A percentile compares a stretch with the other conserved stretches of the same genome.
phyloP scores from a whole-genome alignment of 345 rosid genomes.

The Eucalyptus cloeziana region DNA sequence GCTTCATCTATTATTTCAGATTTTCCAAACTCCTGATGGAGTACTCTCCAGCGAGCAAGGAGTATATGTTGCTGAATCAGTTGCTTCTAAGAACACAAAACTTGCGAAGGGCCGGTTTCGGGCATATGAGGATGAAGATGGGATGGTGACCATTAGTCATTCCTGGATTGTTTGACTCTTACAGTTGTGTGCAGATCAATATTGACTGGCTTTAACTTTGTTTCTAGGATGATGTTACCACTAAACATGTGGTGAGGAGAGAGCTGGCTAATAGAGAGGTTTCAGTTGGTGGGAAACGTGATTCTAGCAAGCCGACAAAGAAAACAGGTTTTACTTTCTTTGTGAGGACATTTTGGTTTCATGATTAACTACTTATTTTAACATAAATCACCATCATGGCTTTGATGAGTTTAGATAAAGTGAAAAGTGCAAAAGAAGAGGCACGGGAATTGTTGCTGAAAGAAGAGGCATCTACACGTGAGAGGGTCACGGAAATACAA shows the following conservation, averaged over 20 bases:
- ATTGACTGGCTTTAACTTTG: background rate
- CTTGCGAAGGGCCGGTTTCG: slow-evolving; percentile 55
- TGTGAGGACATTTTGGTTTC: background rate
- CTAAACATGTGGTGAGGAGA: slow-evolving; percentile 51
- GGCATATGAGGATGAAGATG: slow-evolving; percentile 28
- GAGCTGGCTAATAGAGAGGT: slow-evolving; percentile 50
- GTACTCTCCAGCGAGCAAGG: slow-evolving; percentile 83
- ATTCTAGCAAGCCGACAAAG: slow-evolving; percentile 47
- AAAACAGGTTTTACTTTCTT: slow-evolving; percentile 42
- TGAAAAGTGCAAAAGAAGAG: slow-evolving; percentile 88
- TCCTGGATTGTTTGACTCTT: background rate
- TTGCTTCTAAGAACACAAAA: slow-evolving; percentile 52
- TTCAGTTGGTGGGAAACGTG: slow-evolving; percentile 49
- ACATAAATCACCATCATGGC: background rate
- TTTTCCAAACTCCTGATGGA: slow-evolving; percentile 86
- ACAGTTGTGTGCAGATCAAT: background rate
- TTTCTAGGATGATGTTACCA: slow-evolving; percentile 28
- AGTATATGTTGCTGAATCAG: slow-evolving; percentile 72
- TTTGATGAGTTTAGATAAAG: slow-evolving; percentile 49
- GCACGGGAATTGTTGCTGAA: slow-evolving; percentile 83
- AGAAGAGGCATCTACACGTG: slow-evolving; percentile 79
- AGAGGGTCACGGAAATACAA: slow-evolving; percentile 51
- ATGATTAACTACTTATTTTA: background rate
- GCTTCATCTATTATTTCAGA: slow-evolving; percentile 23
- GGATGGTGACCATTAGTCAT: slow-evolving; percentile 6